phyloP scores from a whole-genome alignment of 2,329 filamentous ascomycete species.

The Diaporthe vaccinii region DNA sequence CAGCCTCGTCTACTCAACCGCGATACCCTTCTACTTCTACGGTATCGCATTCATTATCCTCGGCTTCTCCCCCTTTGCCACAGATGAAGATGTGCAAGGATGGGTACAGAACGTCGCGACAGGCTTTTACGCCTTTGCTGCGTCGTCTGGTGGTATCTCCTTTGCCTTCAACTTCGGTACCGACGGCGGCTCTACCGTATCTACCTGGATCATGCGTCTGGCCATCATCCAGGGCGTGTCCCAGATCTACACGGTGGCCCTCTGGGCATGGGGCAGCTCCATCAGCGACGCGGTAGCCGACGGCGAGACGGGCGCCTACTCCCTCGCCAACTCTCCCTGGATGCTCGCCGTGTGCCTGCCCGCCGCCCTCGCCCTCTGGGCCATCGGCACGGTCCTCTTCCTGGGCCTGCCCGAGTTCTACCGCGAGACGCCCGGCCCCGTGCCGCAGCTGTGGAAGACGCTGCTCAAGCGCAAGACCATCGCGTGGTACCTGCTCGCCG shows the following conservation, averaged over 20 bases:
- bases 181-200: constrained; percentile 72
- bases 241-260: constrained; percentile 71
- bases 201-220: constrained; percentile 76
- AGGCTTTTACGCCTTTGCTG: constrained; percentile 71
- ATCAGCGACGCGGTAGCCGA: constrained; percentile 56
- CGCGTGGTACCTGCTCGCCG: constrained; percentile 73
- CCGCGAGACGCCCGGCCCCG: constrained; percentile 69
- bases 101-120: constrained; percentile 72
- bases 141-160: constrained; percentile 72
- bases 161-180: constrained; percentile 77
- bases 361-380: constrained; percentile 68
- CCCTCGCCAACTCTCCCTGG: constrained; percentile 46
- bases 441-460: constrained; percentile 73
- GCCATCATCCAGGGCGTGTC: constrained; percentile 75
- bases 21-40: constrained; percentile 71
- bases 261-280: constrained; percentile 75
- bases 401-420: constrained; percentile 75
- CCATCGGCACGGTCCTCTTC: constrained; percentile 66
- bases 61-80: constrained; percentile 67
- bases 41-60: constrained; percentile 71
- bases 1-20: constrained; percentile 66
- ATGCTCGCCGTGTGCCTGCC: constrained; percentile 65
- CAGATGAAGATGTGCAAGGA: constrained; percentile 55
- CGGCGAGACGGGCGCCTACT: constrained; percentile 49
- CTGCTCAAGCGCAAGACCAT: constrained; percentile 72